Conservation (phyloP, 257 asterid species). For the Solanum gracilifrons region DNA sequence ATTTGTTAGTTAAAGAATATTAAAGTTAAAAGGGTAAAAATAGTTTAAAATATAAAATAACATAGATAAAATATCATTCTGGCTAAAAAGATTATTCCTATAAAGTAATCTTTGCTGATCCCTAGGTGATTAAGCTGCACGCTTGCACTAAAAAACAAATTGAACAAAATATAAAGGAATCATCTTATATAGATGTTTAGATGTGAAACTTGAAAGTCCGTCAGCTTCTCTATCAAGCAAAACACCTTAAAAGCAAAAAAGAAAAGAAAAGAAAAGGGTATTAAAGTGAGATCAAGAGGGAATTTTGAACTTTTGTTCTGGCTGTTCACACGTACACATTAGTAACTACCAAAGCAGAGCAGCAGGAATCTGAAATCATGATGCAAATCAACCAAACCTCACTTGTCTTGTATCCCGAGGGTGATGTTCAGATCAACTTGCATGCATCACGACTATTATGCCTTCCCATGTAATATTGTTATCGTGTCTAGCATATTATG, state of each 20-base stretch:
- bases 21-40: too few species aligned
- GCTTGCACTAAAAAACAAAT: not conserved
- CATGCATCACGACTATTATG: not conserved
- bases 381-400: not conserved
- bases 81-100: not conserved
- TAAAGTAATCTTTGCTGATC: slow-evolving; percentile 32
- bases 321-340: not conserved
- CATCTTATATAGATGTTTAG: not conserved
- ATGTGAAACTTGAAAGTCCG: not conserved
- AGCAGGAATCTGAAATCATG: not conserved
- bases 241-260: not conserved
- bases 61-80: too few species aligned
- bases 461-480: not conserved
- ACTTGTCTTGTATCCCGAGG: not conserved
- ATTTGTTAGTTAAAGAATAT: too few species aligned
- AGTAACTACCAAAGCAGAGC: not conserved
- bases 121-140: slow-evolving; percentile 23
- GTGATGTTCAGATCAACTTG: not conserved
- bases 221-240: not conserved
- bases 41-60: too few species aligned
- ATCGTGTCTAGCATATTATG: not conserved
- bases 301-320: not conserved
- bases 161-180: not conserved
- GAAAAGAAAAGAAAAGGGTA: not conserved
- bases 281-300: too few species aligned